These are phyloP conservation scores for Testicularia cyperi DNA, from an alignment of 1,284 basidiomycete species.

Conservation along the genomic window DNA sequence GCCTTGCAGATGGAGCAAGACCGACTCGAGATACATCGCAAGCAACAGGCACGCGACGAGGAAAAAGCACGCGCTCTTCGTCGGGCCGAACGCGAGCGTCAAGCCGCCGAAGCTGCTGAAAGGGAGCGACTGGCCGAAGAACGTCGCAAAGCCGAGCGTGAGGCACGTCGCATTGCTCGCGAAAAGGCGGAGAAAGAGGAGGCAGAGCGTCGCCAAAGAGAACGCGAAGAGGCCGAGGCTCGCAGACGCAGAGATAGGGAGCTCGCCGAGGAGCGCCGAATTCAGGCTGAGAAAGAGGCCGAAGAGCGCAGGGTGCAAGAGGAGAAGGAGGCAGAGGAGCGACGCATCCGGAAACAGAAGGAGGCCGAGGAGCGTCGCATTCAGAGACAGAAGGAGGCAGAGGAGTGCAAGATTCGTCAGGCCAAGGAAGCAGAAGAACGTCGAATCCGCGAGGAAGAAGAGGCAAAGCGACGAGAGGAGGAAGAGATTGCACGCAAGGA, in stretches of 20 bases:
- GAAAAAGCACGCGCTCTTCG: conserved; percentile 12
- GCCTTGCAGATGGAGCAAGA: conserved; percentile 29
- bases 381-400: conserved; percentile 17
- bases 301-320: conserved; percentile 4
- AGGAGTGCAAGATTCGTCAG: conserved; percentile 9
- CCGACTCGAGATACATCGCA: conserved; percentile 13
- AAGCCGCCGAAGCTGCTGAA: conserved; percentile 3
- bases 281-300: conserved; percentile 17
- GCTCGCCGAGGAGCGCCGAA: conserved; percentile 8
- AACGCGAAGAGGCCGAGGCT: conserved; percentile 6
- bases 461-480: conserved; percentile 8
- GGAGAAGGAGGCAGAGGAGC: neutral
- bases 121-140: conserved; percentile 8
- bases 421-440: conserved; percentile 15
- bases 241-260: neutral
- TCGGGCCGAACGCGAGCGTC: conserved; percentile 17
- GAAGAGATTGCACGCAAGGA: conserved; percentile 18
- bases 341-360: neutral
- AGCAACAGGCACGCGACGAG: conserved; percentile 21
- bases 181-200: conserved; percentile 12
- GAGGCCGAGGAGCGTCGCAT: conserved; percentile 4
- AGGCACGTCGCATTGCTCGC: conserved; percentile 7
- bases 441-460: conserved; percentile 3
- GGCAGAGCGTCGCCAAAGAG: conserved; percentile 4
- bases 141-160: neutral